phyloP scores from a whole-genome alignment of 768 basidiomycete genomes.

The Rubroboletus pulcherrimus region DNA sequence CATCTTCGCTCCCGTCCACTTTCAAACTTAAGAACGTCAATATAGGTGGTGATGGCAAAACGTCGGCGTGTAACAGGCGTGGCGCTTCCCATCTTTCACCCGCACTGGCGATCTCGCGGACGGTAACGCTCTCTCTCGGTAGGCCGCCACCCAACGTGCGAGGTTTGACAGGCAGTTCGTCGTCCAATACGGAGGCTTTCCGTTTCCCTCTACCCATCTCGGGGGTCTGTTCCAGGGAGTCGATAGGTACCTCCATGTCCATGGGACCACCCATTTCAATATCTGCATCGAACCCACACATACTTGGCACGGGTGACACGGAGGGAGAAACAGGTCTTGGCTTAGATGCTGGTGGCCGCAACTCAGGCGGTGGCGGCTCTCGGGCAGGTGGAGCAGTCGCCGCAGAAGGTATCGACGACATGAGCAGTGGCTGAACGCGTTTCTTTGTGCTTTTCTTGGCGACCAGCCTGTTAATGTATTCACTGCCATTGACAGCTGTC shows the following conservation, averaged over 20 bases:
- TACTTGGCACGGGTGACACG: constrained; percentile 47
- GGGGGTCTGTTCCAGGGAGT: constrained; percentile 48
- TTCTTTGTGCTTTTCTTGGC: constrained; percentile 73
- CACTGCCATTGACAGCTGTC: constrained; percentile 41
- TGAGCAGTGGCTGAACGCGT: constrained; percentile 49
- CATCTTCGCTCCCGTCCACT: constrained; percentile 63
- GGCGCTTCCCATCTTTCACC: constrained; percentile 15
- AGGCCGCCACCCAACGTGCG: constrained; percentile 72
- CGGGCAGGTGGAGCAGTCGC: constrained; percentile 15
- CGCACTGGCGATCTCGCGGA: constrained; percentile 49
- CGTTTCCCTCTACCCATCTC: constrained; percentile 45
- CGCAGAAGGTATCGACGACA: constrained; percentile 38
- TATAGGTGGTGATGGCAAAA: constrained; percentile 49
- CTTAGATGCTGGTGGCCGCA: constrained; percentile 23
- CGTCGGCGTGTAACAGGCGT: constrained; percentile 20
- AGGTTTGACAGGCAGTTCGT: constrained; percentile 35
- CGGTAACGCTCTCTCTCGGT: constrained; percentile 43
- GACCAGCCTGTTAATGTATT: constrained; percentile 68
- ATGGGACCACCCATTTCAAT: constrained; percentile 41
- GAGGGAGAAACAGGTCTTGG: constrained; percentile 26
- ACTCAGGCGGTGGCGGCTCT: constrained; percentile 9
- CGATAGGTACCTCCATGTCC: constrained; percentile 55
- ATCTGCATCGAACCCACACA: constrained; percentile 45
- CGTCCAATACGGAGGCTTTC: constrained; percentile 45
- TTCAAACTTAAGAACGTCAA: constrained; percentile 56